Conservation (phyloP, 2,329 filamentous ascomycete genomes). For the Talaromyces sp. region DNA sequence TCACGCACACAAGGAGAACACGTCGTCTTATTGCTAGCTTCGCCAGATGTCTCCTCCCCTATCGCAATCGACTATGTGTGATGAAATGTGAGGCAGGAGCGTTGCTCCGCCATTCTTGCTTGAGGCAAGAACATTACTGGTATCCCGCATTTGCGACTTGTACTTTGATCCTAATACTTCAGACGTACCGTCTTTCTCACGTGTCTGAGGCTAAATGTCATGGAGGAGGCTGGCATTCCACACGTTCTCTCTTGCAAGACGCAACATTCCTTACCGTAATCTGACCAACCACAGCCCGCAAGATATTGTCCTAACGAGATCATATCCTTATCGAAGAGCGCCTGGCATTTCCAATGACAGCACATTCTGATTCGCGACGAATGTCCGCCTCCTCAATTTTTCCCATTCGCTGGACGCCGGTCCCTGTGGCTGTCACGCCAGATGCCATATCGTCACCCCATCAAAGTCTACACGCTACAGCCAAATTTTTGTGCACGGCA, state of each 20-base stretch:
- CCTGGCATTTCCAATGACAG: constrained; percentile 9
- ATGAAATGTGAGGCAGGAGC: not conserved
- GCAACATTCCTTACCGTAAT: constrained; percentile 15
- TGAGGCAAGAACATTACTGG: constrained; percentile 9
- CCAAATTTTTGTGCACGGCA: not conserved
- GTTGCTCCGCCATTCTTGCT: constrained; percentile 11
- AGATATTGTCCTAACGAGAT: not conserved
- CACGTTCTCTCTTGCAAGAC: constrained; percentile 2
- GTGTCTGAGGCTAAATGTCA: constrained; percentile 5
- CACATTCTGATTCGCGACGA: constrained; percentile 1
- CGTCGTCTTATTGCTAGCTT: not conserved
- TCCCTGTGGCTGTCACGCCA: constrained; percentile 9
- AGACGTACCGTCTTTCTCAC: not conserved
- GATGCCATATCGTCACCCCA: constrained; percentile 9
- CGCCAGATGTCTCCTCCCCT: constrained; percentile 1
- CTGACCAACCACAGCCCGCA: constrained; percentile 11
- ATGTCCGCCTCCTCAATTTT: constrained; percentile 17
- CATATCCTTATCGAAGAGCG: constrained; percentile 7
- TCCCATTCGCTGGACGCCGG: constrained; percentile 14
- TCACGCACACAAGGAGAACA: not conserved
- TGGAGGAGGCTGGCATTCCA: constrained; percentile 16
- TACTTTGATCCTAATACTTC: not conserved
- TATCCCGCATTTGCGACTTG: not conserved
- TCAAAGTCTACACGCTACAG: not conserved
- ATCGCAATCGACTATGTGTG: not conserved